Evolutionary conservation across 2,329 filamentous ascomycete genomes (phyloP).

Genomic region (Penicillium hordei): DNA sequence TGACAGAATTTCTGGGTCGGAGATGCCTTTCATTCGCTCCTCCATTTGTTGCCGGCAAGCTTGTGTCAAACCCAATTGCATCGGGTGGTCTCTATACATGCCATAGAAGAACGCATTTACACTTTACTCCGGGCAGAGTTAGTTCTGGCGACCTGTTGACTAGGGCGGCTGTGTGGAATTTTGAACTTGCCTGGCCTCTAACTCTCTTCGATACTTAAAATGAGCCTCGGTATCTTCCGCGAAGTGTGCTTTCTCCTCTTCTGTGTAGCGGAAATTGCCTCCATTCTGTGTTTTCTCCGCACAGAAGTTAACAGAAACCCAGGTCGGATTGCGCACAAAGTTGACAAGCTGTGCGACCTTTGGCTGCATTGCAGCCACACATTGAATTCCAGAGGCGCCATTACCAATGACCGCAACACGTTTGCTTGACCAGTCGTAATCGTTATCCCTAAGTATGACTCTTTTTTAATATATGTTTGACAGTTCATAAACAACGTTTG

Average conservation of each 20-base stretch:
- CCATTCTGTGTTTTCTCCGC: constrained; percentile 26
- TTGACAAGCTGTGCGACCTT: constrained; percentile 25
- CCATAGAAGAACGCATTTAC: constrained; percentile 4
- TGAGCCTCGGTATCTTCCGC: constrained; percentile 14
- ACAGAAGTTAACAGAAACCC: constrained; percentile 25
- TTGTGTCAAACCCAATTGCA: not conserved
- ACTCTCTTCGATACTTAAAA: constrained; percentile 7
- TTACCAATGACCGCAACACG: constrained; percentile 27
- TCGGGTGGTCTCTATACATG: constrained; percentile 6
- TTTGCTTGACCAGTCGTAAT: constrained; percentile 22
- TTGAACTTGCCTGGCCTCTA: constrained; percentile 6
- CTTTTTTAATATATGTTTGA: not conserved
- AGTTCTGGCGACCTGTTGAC: not conserved
- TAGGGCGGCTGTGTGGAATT: not conserved
- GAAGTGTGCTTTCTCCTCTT: constrained; percentile 26
- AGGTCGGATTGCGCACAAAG: constrained; percentile 33
- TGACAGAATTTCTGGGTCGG: constrained; percentile 1
- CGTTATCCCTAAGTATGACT: constrained; percentile 17
- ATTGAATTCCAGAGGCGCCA: constrained; percentile 39
- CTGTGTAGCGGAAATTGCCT: constrained; percentile 24
- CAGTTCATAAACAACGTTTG: not conserved
- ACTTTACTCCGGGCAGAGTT: not conserved
- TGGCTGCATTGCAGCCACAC: constrained; percentile 21
- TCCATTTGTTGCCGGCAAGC: not conserved
- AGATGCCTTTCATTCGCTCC: not conserved